phyloP scores from a whole-genome alignment of 345 rosid species.

The Populus euphratica region DNA sequence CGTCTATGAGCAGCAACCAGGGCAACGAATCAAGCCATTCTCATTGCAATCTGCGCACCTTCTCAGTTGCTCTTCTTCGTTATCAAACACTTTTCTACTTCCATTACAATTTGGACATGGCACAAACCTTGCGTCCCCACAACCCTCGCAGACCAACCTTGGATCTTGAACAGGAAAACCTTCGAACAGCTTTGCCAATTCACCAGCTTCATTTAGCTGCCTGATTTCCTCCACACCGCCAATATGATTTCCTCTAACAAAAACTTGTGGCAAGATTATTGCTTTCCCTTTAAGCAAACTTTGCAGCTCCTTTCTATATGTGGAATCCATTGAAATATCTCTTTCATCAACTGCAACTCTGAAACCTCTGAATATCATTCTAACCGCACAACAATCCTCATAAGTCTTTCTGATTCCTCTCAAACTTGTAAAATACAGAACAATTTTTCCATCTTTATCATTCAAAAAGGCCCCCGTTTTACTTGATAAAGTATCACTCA shows the following conservation, averaged over 20 bases:
- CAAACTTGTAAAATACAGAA: slow-evolving; percentile 62
- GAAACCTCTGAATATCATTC: slow-evolving; percentile 39
- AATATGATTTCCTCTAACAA: slow-evolving; percentile 34
- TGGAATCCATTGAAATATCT: slow-evolving; percentile 42
- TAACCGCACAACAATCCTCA: slow-evolving; percentile 42
- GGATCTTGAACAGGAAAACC: slow-evolving; percentile 33
- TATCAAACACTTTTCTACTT: slow-evolving; percentile 41
- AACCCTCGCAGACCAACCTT: slow-evolving; percentile 31
- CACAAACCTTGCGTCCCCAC: slow-evolving; percentile 46
- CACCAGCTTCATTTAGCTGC: slow-evolving; percentile 42
- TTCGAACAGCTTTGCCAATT: slow-evolving; percentile 32
- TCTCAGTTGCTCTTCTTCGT: slow-evolving; percentile 27
- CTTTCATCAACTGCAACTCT: slow-evolving; percentile 39
- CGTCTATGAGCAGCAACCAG: slow-evolving; percentile 30
- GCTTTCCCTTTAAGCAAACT: slow-evolving; percentile 19
- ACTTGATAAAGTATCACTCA: slow-evolving; percentile 18
- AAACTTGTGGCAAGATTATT: slow-evolving; percentile 38
- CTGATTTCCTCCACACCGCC: slow-evolving; percentile 46
- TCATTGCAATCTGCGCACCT: slow-evolving; percentile 46
- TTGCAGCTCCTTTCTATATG: slow-evolving; percentile 37
- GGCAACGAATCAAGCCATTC: slow-evolving; percentile 50
- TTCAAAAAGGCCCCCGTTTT: slow-evolving; percentile 12
- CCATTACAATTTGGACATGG: slow-evolving; percentile 45
- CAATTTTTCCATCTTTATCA: slow-evolving; percentile 38
- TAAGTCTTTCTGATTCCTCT: slow-evolving; percentile 43